Conservation (phyloP, 106 monocot species). For the Narthecium ossifragum region DNA sequence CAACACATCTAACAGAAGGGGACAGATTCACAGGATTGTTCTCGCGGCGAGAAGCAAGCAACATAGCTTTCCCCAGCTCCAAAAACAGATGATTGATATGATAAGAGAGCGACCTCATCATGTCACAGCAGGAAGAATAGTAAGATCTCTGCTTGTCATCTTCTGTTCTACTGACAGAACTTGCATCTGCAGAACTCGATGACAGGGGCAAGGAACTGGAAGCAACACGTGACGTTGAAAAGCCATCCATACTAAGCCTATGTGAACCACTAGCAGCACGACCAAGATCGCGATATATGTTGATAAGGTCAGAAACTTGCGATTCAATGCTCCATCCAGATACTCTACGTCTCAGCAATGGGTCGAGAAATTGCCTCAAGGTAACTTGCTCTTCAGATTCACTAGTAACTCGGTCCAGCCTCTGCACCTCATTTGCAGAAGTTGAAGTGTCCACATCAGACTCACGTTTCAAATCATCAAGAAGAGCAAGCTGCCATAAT, state of each 20-base stretch:
- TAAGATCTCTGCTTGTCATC: conserved; percentile 71
- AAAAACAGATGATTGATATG: conserved; percentile 88
- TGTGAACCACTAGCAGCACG: conserved; percentile 43
- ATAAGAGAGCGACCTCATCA: conserved; percentile 90
- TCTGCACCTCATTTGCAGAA: conserved; percentile 34
- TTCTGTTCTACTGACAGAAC: conserved; percentile 27
- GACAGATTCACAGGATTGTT: conserved; percentile 56
- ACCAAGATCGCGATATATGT: conserved; percentile 82
- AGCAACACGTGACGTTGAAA: conserved; percentile 25
- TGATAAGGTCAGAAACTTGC: conserved; percentile 93
- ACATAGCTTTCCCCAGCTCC: conserved; percentile 89
- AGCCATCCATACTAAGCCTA: conserved; percentile 49
- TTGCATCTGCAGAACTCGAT: conserved; percentile 29
- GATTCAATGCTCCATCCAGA: conserved; percentile 93
- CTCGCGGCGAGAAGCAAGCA: conserved; percentile 72
- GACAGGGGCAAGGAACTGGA: conserved; percentile 24
- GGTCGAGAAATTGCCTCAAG: conserved; percentile 88
- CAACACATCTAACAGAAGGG: conserved; percentile 67
- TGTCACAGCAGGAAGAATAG: conserved; percentile 73
- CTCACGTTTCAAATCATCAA: conserved; percentile 75
- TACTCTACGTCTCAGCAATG: conserved; percentile 65
- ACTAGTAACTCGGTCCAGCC: conserved; percentile 21
- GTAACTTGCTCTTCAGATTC: conserved; percentile 69
- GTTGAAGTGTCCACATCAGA: conserved; percentile 30
- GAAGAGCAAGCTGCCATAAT: conserved; percentile 84